Base-by-base conservation (phyloP, 768 basidiomycete species). In the Boletus subparvulus region DNA sequence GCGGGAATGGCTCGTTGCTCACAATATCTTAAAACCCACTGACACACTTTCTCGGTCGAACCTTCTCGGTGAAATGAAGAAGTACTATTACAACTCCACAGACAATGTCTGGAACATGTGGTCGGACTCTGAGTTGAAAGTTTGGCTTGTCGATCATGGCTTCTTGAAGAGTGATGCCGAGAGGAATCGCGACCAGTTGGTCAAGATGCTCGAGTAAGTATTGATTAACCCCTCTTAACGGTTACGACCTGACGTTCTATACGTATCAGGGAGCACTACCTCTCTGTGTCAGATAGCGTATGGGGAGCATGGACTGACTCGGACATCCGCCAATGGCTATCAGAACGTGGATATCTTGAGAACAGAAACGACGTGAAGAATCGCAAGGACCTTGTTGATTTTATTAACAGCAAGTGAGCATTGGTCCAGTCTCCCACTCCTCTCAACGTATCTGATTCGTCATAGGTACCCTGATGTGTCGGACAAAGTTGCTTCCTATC, bases 1-100 rank as follows among this genome's bases (percentile, higher is more conserved):
- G 90, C 85, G 86, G 54, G 77, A 87, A 55, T 98, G 95, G 94
- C 87, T 97, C 45, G 75, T 91, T 14, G 73, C 81, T 10, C 92
- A 94, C 69, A 82, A 86, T 55, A 73, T 97, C 61, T 76, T 94
- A 64, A 80, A 87, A 66, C 72, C 85, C 64, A 69, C 80, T 17
- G 69, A 81, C n/a, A 83, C 85, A 56, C 54, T 73, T 74, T 49
- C 80, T 33, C 58, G 85, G 42, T 80, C 84, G 48, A 77, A 80
- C 52, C 80, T 94, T 35, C 61, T 83, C 39, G 78, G 76, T 17
- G 70, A 85, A 47, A 92, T 97, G 90, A 77, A 84, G 55, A 75
- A 78, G 32, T 95, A 94, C 66, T 93, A 96, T 69, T 95, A 91
- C 65, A 73, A 73, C 49, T 61, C 73, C 13, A 67, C 73, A 47